Percentiles rank a stretch among this genome's conserved stretches.
Conservation (phyloP, 768 basidiomycete species). For the Pholiota conissans region DNA sequence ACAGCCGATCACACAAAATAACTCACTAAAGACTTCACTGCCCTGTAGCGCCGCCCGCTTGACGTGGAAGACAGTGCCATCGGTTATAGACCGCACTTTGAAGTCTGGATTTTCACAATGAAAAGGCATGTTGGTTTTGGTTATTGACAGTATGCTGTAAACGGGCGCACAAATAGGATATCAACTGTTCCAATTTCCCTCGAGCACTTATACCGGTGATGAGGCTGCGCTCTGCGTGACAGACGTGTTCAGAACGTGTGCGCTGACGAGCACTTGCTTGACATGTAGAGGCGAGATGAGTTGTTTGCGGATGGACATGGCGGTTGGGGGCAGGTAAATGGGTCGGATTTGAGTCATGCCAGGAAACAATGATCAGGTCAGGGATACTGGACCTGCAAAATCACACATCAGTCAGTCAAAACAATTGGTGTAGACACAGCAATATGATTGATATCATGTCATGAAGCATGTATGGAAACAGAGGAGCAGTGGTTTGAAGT, state of each 20-base stretch:
- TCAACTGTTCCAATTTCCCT: not conserved
- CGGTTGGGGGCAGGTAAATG: no score
- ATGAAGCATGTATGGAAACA: constrained; percentile 22
- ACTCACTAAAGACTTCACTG: constrained; percentile 68
- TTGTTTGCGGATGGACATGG: not conserved
- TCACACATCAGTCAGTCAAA: not conserved
- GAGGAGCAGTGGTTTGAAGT: constrained; percentile 16
- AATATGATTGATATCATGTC: constrained; percentile 23
- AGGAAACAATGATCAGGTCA: no score
- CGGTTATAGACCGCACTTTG: constrained; percentile 51
- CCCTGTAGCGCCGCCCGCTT: constrained; percentile 46
- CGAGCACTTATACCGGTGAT: constrained; percentile 8
- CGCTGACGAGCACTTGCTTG: not conserved
- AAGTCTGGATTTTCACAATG: constrained; percentile 55
- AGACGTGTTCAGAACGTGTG: constrained; percentile 13
- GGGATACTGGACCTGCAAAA: not conserved
- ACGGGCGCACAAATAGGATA: constrained; percentile 6
- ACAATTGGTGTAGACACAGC: constrained; percentile 10
- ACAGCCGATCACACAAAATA: constrained; percentile 4
- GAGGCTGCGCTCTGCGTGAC: constrained; percentile 17
- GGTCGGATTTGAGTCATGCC: no score
- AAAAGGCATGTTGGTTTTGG: constrained; percentile 27
- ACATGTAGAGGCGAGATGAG: not conserved
- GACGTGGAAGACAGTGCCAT: constrained; percentile 50
- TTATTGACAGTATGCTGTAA: constrained; percentile 1